Conservation (phyloP, 129 eudicot genomes). For the Tagetes patula region DNA sequence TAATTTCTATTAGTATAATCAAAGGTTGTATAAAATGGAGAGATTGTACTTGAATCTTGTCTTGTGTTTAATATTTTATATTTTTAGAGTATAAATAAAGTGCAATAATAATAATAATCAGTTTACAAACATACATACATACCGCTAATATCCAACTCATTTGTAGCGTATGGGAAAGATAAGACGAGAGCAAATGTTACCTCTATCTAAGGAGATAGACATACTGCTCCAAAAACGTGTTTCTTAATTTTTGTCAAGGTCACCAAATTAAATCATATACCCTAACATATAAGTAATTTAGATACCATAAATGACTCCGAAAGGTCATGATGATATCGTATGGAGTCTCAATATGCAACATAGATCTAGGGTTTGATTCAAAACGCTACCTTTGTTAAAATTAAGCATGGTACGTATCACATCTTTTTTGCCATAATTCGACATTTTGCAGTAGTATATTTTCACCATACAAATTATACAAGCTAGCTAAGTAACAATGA, state of each 20-base stretch:
- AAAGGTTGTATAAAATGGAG: not conserved
- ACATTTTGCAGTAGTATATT: not conserved
- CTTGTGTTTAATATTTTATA: not conserved
- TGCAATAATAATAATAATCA: too few relatives aligned
- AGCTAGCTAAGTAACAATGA: too few relatives aligned
- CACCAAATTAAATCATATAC: not conserved
- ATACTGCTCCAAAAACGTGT: too few relatives aligned
- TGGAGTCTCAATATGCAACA: not conserved
- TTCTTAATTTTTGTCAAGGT: too few relatives aligned
- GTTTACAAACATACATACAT: too few relatives aligned
- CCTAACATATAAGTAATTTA: not conserved
- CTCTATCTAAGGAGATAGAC: too few relatives aligned
- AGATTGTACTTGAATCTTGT: conserved; percentile 1
- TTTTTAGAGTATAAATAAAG: not conserved
- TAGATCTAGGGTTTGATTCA: not conserved
- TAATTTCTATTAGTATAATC: not conserved
- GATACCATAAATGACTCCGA: not conserved
- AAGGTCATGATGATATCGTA: not conserved
- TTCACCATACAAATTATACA: not conserved
- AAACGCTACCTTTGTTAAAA: not conserved
- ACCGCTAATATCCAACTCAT: too few relatives aligned
- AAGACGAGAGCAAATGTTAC: too few relatives aligned
- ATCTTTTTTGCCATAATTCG: not conserved
- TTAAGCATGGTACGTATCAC: not conserved
- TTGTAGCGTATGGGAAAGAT: too few relatives aligned